Evolutionary conservation across 176 grass and related monocot species (phyloP), one percentile per base, ranked within the genome.

Genomic region (Zizania latifolia): DNA sequence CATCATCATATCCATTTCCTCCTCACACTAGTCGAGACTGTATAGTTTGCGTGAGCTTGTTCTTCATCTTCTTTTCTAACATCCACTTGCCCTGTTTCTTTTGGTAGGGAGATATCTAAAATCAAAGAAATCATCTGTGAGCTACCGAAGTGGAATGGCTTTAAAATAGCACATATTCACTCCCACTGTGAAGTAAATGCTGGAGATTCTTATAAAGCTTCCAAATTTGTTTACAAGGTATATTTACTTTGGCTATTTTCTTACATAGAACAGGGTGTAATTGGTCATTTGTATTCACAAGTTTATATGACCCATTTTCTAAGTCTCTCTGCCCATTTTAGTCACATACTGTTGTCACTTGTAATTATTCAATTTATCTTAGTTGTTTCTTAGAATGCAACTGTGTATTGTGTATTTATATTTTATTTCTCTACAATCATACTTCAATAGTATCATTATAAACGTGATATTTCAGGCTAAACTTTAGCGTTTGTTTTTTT

Each of bases 101-200:
- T 64, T 79, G 26, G 68, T 88, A 15, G 82, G 89, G 57, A 88
- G 62, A 35, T 82, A 82, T 14, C 89, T 92, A n/a, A 34, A 78
- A 46, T 24, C 8, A 34, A 31, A 62, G 10, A 28, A 15, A 16
- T 27, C 2, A 10, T 45, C 29, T 41, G 43, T 6, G 19, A 59
- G 8, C 15, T n/a, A n/a, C n/a, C n/a, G n/a, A n/a, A n/a, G n/a
- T 14, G 26, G 19, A 43, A 15, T 19, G 28, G 2, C 15, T 45
- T 59, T 2, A 58, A 6, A 74, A 10, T n/a, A 0, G 46, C 46
- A 58, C 26, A 72, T 56, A 33, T n/a, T 31, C 40, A n/a, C n/a
- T 32, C 37, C 17, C 17, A 22, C 6, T 4, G 8, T 28, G 14
- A 28, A 16, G 11, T 27, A 13, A 2, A 58, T 5, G 40, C 12